Conservation (phyloP, 495 filamentous ascomycete species). For the Penicillium robsamsonii region DNA sequence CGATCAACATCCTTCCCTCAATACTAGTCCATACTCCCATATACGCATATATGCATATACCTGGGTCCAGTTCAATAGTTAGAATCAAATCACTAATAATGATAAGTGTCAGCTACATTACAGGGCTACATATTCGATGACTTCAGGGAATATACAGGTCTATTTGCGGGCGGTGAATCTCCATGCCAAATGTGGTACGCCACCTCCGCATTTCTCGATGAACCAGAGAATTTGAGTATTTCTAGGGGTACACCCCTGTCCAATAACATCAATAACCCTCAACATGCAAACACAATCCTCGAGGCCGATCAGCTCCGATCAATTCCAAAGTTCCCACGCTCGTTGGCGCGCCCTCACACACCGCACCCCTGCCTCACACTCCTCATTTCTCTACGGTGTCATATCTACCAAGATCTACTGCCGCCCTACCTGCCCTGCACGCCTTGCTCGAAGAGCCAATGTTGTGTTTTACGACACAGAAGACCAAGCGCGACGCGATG, state of each 20-base stretch:
- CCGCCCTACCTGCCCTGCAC: neutral
- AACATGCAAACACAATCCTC: neutral
- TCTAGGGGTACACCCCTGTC: neutral
- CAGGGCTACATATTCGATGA: neutral
- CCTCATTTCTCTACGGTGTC: neutral
- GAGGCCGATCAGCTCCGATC: neutral
- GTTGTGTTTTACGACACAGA: neutral
- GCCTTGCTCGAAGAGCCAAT: neutral
- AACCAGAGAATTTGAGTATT: neutral
- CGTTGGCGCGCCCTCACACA: neutral
- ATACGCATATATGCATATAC: neutral
- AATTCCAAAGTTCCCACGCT: neutral
- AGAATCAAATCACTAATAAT: neutral
- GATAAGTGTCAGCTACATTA: neutral
- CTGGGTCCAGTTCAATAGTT: neutral
- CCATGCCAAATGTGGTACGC: neutral
- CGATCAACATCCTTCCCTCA: neutral
- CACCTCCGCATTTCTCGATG: neutral
- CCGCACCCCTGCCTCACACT: neutral
- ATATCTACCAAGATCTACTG: neutral
- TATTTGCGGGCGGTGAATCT: neutral
- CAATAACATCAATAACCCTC: neutral
- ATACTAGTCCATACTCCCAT: neutral
- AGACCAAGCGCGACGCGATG: neutral
- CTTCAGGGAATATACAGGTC: neutral